Base-by-base conservation (phyloP, 768 basidiomycete genomes). In the Ephemerocybe angulata region DNA sequence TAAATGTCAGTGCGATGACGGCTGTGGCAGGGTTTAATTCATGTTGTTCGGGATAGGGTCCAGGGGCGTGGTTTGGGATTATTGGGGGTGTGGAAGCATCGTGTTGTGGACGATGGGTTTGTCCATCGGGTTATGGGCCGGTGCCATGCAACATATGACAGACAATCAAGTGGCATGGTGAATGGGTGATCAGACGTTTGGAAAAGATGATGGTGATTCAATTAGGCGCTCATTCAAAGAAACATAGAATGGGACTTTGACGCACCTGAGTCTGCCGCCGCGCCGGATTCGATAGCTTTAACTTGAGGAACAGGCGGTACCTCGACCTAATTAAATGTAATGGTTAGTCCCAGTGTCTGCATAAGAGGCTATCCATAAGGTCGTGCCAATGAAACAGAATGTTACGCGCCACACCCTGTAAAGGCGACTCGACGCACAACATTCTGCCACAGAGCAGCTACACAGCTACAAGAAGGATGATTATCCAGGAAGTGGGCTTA, bases 1-100 rank as follows among this genome's bases (percentile, higher is more conserved):
- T 98, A 80, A 99, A 84, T 50, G 84, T 88, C 61, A 99, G 71
- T 21, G 75, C 76, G 61, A 98, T 71, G 28, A 81, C 70, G 49
- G 78, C 76, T 75, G 67, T 62, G 60, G 53, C 27, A 17, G 2
- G 38, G 28, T 37, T 22, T 28, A 10, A 13, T 21, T 25, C 17
- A n/a, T 12, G 19, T 52, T 24, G 50, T 52, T n/a, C 37, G 19
- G 50, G 30, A 27, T 24, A 6, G 21, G 29, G 33, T 30, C n/a
- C 8, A 13, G 29, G 30, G 49, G 46, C 25, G 46, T 28, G 41
- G 12, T 42, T 22, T n/a, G 41, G 41, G 22, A 42, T n/a, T 4
- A 46, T 35, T 35, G 33, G 33, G 19, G 22, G 21, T 25, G 13
- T 22, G 19, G 22, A 25, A 11, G 13, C 22, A 28, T 22, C 19